These are phyloP conservation scores for Plantago coronopus DNA, from an alignment of 305 asterid species.

Conservation along the genomic window DNA sequence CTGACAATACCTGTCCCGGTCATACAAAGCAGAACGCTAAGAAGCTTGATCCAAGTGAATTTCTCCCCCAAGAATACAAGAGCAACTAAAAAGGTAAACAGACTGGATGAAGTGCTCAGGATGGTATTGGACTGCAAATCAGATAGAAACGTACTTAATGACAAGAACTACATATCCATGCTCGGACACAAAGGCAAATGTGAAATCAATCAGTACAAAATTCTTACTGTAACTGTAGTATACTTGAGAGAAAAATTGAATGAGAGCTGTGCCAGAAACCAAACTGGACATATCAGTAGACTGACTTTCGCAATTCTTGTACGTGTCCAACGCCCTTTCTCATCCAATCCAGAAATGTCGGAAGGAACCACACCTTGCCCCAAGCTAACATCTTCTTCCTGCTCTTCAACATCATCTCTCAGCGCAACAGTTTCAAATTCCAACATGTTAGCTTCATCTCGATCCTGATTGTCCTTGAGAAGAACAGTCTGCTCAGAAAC, in stretches of 20 bases:
- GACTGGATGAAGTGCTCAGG: constrained; percentile 85
- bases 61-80: constrained; percentile 79
- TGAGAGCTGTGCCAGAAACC: constrained; percentile 92
- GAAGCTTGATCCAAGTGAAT: constrained; percentile 82
- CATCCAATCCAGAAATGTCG: constrained; percentile 44
- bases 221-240: constrained; percentile 85
- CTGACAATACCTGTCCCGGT: constrained; percentile 82
- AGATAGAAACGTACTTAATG: constrained; percentile 17
- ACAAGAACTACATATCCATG: constrained; percentile 9
- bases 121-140: constrained; percentile 83
- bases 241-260: constrained; percentile 89
- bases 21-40: constrained; percentile 89
- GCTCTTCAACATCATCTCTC: constrained; percentile 6
- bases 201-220: constrained; percentile 17
- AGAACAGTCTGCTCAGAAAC: constrained; percentile 54
- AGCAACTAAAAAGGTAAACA: constrained; percentile 85
- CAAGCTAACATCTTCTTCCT: too few relatives aligned
- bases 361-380: constrained; percentile 12
- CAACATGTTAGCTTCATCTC: constrained; percentile 22
- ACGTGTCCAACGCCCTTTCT: constrained; percentile 87
- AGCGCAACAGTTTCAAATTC: constrained; percentile 21
- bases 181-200: neutral
- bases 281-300: constrained; percentile 78
- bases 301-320: constrained; percentile 76
- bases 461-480: constrained; percentile 35